Evolutionary conservation across 805 yeast genomes (phyloP), one percentile per base, ranked within the genome.

Genomic region (Diddensiella transvaalensis): DNA sequence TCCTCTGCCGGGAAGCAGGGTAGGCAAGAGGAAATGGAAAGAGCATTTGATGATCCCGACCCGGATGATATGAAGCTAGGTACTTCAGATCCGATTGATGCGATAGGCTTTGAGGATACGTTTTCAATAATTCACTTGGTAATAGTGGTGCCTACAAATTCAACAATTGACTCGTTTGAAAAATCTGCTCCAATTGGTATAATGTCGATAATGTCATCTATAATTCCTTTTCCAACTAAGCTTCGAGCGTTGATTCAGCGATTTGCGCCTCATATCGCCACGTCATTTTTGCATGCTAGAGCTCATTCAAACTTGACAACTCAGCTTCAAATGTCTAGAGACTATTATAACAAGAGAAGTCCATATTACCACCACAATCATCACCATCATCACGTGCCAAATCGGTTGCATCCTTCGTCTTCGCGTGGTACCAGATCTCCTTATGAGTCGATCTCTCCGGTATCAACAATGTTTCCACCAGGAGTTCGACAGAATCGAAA

Each of bases 221-320:
- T 62, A 5, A 59, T 64, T 15, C 68, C 68, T 5, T 64, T 60
- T 48, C 66, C 67, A 2, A 42, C 42, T 22, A 48, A 56, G 22
- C 49, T 64, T 33, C 49, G 57, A 22, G 49, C 49, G 22, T 40
- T 53, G 8, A 41, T 64, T n/a, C 40, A 40, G 17, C 39, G 55
- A 15, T 53, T 64, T 8, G 58, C 60, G 8, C 67, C 68, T 3
- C 67, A 64, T 48, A 48, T 63, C 23, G 64, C 67, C 3, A 49
- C 60, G 4, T 52, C 63, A 15, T 61, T 46, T 39, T 33, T 60
- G 18, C 59, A 60, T 21, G 62, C 65, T 1, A 49, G 56, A 4
- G 60, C 61, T 4, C 59, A 63, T 44, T 53, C 63, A 10, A 48
- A 50, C 43, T 51, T 63, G 8, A 42, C 48, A 6, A 49, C 47